Conservation (phyloP, 768 basidiomycete species). For the Suillus sp. region DNA sequence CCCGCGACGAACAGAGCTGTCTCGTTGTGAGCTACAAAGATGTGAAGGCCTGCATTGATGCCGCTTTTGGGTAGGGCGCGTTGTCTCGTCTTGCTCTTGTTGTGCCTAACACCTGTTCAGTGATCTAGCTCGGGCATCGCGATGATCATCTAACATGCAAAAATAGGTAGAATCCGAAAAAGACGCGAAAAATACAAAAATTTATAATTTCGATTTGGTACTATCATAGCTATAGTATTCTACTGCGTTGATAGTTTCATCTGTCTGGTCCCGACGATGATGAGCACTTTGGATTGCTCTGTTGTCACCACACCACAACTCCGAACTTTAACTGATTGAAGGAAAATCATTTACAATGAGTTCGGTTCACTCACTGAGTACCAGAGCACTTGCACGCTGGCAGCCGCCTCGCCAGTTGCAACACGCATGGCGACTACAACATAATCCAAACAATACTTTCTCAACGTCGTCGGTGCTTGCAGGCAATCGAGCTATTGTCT, state of each 20-base stretch:
- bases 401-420: not conserved
- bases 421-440: conserved; percentile 4
- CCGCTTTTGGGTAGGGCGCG: conserved; percentile 71
- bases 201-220: conserved; percentile 14
- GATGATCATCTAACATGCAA: conserved; percentile 28
- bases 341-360: not conserved
- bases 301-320: not conserved
- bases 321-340: not conserved
- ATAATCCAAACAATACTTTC: conserved; percentile 18
- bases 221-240: not conserved
- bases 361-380: not conserved
- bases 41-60: conserved; percentile 81
- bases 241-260: not conserved
- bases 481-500: conserved; percentile 66
- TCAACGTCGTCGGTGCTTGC: conserved; percentile 32
- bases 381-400: not conserved
- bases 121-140: conserved; percentile 43
- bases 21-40: conserved; percentile 93
- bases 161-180: conserved; percentile 76
- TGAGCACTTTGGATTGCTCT: not conserved
- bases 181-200: conserved; percentile 54
- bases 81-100: not conserved
- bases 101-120: conserved; percentile 30
- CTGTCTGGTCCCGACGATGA: not conserved
- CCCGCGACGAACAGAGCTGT: conserved; percentile 95